Evolutionary conservation across 1,139 yeast species (phyloP), one percentile per base, ranked within the genome.

Genomic region (Oligophagozyma castellii): DNA sequence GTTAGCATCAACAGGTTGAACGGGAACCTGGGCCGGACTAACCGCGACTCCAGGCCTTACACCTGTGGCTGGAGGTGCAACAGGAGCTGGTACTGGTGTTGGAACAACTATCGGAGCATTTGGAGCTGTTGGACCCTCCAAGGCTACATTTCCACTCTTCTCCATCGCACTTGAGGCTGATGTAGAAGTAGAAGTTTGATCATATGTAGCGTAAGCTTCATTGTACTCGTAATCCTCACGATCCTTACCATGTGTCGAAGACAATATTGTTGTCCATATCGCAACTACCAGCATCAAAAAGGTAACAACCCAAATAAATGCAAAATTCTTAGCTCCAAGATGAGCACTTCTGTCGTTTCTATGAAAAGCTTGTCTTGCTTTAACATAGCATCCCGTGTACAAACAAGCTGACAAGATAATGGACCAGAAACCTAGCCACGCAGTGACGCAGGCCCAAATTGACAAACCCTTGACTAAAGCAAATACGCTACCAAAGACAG

Each of bases 371-470:
- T 65, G 55, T 39, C 69, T 65, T 22, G 80, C 89, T 51, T 63
- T 63, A 16, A 70, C 79, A 48, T 63, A 74, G 24, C 67, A 69
- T 18, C 80, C 78, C 5, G 93, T 78, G 27, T 67, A 53, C 35
- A 76, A 55, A 23, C 70, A 55, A n/a, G 84, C 71, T 12, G 79
- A 73, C 18, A 72, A 51, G 16, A 65, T 47, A 10, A 65, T 56
- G 49, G 76, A 74, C 18, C 76, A 39, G 25, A 70, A 54, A 2
- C 79, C 67, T 22, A 66, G 27, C 54, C 54, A 50, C 11, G 61
- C 46, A 34, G 57, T 36, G 21, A 52, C 38, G 19, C 58, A 35
- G 5, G 65, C 49, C 26, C 61, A 40, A 19, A 46, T 20, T 4
- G 40, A 33, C 14, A 61, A 43, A 23, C 65, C 54, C 26, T 68